These are phyloP conservation scores for Dothistroma pini DNA, from an alignment of 2,329 filamentous ascomycete genomes.

Conservation along the genomic window DNA sequence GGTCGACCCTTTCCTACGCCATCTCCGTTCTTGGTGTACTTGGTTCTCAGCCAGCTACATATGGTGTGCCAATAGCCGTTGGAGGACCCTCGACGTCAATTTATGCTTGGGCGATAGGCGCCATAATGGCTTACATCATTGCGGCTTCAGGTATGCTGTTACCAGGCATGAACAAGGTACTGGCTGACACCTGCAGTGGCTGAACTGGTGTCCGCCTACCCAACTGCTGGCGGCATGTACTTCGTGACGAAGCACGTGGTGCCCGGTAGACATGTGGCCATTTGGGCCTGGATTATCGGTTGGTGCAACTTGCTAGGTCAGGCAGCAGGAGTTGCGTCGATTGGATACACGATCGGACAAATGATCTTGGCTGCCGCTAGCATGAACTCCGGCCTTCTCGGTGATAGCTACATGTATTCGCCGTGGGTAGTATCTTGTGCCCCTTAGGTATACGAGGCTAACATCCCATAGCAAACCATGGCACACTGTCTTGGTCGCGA, in stretches of 20 bases:
- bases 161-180: neutral
- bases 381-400: slow-evolving; percentile 56
- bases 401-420: slow-evolving; percentile 51
- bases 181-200: slow-evolving; percentile 44
- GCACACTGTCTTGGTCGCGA: slow-evolving; percentile 57
- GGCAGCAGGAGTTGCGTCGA: slow-evolving; percentile 59
- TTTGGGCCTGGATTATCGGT: slow-evolving; percentile 64
- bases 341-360: slow-evolving; percentile 61
- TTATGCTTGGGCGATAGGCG: slow-evolving; percentile 64
- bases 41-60: slow-evolving; percentile 63
- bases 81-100: slow-evolving; percentile 62
- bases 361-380: slow-evolving; percentile 60
- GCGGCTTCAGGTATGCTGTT: slow-evolving; percentile 51
- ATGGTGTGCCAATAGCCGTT: slow-evolving; percentile 55
- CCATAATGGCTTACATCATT: slow-evolving; percentile 61
- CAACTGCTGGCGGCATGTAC: slow-evolving; percentile 65
- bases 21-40: slow-evolving; percentile 63
- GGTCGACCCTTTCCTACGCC: slow-evolving; percentile 64
- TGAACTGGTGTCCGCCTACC: slow-evolving; percentile 63
- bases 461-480: slow-evolving; percentile 48
- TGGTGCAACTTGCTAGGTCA: slow-evolving; percentile 62
- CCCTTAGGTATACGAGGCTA: neutral
- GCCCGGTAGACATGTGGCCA: slow-evolving; percentile 56
- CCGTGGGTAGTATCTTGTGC: slow-evolving; percentile 48
- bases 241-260: slow-evolving; percentile 65